Base-by-base conservation (phyloP, 1,284 basidiomycete species). In the Ustilago cynodontis region DNA sequence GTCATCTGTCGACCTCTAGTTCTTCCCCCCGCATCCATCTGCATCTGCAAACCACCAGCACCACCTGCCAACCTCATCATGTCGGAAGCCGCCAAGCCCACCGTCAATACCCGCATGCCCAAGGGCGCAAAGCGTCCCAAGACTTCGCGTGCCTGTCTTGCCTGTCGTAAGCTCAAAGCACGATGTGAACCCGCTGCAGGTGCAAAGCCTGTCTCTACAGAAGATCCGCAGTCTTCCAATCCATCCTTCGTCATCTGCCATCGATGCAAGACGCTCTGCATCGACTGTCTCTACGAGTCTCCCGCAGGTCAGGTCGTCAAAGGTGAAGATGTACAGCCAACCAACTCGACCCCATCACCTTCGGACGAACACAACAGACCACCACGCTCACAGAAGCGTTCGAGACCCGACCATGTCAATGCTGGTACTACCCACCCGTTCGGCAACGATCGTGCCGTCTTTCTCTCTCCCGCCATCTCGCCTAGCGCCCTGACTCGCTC, bases 71-170 rank as follows among this genome's bases (percentile, higher is more conserved):
- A 16, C 20, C 4, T 18, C 57, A 60, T 24, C 60, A 76, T 76
- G 73, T 49, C 68, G 1, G 73, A 67, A 26, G 31, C 50, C 3
- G 18, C 53, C 37, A 66, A 62, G 39, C 43, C 68, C 14, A 67
- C 53, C 55, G 41, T 77, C 68, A 77, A 65, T 39, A 77, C 73
- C 2, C 73, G 73, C 54, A 77, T 77, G 73, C 73, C 73, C 49
- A 77, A 77, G 57, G 73, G 73, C 45, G 69, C 73, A 51, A 77
- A 77, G 39, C 65, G 73, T 33, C 73, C 73, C n/a, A 77, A 77
- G 43, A 56, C 73, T 1, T 71, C 65, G 28, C 65, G 73, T 13
- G 73, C 73, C 55, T 77, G 73, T 28, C 69, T 77, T 4, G 73
- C 73, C 35, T 77, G 73, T 33, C 73, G 73, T 26, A 77, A 77